Conservation (phyloP, 2,329 filamentous ascomycete genomes). For the Lachnellula suecica region DNA sequence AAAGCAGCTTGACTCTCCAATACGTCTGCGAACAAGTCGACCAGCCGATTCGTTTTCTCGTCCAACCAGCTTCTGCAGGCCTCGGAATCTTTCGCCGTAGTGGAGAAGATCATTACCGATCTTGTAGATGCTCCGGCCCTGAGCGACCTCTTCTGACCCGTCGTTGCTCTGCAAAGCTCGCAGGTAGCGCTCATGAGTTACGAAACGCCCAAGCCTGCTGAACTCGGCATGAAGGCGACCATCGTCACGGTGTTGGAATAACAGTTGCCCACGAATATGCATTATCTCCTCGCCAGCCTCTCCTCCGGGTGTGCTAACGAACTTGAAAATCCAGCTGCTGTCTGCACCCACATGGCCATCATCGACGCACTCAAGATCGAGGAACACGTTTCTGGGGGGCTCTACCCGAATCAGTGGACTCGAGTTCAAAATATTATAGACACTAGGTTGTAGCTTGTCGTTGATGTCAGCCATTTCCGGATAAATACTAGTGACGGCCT, state of each 20-base stretch:
- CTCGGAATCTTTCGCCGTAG: constrained; percentile 8
- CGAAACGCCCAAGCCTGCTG: not conserved
- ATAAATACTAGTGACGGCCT: not conserved
- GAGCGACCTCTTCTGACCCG: constrained; percentile 23
- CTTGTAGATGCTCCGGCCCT: constrained; percentile 20
- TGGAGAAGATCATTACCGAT: constrained; percentile 7
- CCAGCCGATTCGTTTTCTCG: constrained; percentile 26
- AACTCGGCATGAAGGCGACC: not conserved
- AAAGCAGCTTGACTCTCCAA: constrained; percentile 4
- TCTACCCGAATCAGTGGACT: not conserved
- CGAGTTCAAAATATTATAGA: not conserved
- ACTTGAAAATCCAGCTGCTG: not conserved
- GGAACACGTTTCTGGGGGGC: not conserved
- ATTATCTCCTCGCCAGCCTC: not conserved
- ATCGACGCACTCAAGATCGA: too few species aligned
- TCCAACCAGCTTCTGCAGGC: constrained; percentile 21
- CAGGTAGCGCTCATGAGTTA: constrained; percentile 7
- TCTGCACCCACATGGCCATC: not conserved
- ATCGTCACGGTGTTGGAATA: not conserved
- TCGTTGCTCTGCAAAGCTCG: constrained; percentile 20
- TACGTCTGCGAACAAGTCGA: constrained; percentile 20
- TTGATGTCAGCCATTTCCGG: not conserved
- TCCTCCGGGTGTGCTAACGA: not conserved
- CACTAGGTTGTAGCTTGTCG: not conserved
- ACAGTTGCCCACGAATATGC: not conserved